These are phyloP conservation scores for Santalum album DNA, from an alignment of 164 flowering plant species.

Conservation along the genomic window DNA sequence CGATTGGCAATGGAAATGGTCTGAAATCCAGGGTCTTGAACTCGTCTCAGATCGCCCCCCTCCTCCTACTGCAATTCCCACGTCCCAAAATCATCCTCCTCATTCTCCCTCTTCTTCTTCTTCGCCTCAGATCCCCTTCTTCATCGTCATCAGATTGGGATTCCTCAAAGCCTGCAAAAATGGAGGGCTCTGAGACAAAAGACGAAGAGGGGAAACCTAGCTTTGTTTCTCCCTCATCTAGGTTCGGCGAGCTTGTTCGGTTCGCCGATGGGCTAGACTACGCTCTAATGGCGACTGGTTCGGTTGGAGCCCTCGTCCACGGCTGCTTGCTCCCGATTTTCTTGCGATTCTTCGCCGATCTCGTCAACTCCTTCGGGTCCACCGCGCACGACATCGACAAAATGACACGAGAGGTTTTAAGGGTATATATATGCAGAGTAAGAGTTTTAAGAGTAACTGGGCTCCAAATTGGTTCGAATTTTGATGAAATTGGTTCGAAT, in stretches of 20 bases:
- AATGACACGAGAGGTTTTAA: slow-evolving; percentile 86
- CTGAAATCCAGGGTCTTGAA: slow-evolving; percentile 67
- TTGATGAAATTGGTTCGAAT: not conserved
- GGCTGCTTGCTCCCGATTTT: slow-evolving; percentile 87
- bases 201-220: slow-evolving; percentile 40
- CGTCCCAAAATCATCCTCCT: slow-evolving; percentile 3
- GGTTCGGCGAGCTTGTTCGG: slow-evolving; percentile 69
- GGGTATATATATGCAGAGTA: slow-evolving; percentile 31
- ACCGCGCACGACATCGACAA: slow-evolving; percentile 70
- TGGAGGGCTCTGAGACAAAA: slow-evolving; percentile 17
- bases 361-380: slow-evolving; percentile 92
- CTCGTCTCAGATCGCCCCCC: slow-evolving; percentile 23
- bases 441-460: not conserved
- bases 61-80: not conserved
- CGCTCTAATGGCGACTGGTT: slow-evolving; percentile 72
- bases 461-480: no score
- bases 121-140: not conserved
- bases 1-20: slow-evolving; percentile 84
- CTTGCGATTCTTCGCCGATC: slow-evolving; percentile 98
- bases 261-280: slow-evolving; percentile 86
- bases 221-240: slow-evolving; percentile 28
- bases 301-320: slow-evolving; percentile 82
- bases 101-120: slow-evolving; percentile 1
- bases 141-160: no score
- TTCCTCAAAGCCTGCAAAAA: not conserved